phyloP scores from a whole-genome alignment of 2,329 filamentous ascomycete species.

The Clarireedia hainanense region DNA sequence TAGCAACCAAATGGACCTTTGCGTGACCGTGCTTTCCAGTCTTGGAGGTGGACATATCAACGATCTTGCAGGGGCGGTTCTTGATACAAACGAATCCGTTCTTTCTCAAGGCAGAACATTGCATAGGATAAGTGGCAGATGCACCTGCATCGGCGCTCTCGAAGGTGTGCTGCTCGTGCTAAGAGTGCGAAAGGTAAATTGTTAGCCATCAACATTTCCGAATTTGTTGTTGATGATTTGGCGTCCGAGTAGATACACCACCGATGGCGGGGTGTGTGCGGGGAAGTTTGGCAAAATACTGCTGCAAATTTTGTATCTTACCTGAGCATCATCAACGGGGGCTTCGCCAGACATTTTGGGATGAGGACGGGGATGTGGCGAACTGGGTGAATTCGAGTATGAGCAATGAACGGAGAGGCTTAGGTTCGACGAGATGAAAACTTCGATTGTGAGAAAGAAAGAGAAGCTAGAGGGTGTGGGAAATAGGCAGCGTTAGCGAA shows the following conservation, averaged over 20 bases:
- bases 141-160: slow-evolving; percentile 94
- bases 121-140: slow-evolving; percentile 90
- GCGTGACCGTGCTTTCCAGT: slow-evolving; percentile 99
- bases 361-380: too few species aligned
- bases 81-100: slow-evolving; percentile 99
- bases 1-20: slow-evolving; percentile 97
- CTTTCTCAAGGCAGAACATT: slow-evolving; percentile 99
- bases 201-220: slow-evolving; percentile 9
- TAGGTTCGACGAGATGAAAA: slow-evolving; percentile 2
- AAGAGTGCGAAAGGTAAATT: background rate
- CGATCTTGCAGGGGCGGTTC: slow-evolving; percentile 98
- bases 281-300: slow-evolving; percentile 16
- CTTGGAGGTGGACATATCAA: slow-evolving; percentile 99
- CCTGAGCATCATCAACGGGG: slow-evolving; percentile 44
- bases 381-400: too few species aligned
- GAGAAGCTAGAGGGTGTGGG: slow-evolving; percentile 10
- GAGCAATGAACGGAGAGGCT: slow-evolving; percentile 7
- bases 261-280: slow-evolving; percentile 23
- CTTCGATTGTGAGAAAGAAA: slow-evolving; percentile 8
- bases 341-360: slow-evolving; percentile 48
- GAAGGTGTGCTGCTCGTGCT: slow-evolving; percentile 57
- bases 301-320: slow-evolving; percentile 32
- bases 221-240: background rate
- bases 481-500: slow-evolving; percentile 4
- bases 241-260: slow-evolving; percentile 20